These are phyloP conservation scores for Penicillium expansum DNA, from an alignment of 2,329 filamentous ascomycete genomes.

Conservation along the genomic window DNA sequence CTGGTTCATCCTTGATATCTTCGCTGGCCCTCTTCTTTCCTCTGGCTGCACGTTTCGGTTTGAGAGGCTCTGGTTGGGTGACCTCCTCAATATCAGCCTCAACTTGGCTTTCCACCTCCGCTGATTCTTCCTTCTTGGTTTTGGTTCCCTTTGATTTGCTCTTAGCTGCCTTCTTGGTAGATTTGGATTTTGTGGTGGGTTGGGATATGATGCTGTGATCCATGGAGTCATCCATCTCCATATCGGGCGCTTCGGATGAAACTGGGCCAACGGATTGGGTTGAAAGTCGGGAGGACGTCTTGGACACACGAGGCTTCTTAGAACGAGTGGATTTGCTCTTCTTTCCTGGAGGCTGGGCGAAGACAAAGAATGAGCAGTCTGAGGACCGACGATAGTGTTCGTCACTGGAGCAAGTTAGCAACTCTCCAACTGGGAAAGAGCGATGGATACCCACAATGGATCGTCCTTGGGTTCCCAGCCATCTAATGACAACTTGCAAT, in stretches of 20 bases:
- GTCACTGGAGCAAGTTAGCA: conserved; percentile 54
- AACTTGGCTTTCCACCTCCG: conserved; percentile 43
- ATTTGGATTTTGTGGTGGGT: conserved; percentile 52
- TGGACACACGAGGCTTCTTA: conserved; percentile 62
- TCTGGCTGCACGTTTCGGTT: conserved; percentile 36
- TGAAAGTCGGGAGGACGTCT: conserved; percentile 63
- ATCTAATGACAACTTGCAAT: conserved; percentile 85
- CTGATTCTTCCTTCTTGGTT: conserved; percentile 39
- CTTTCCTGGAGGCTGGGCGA: conserved; percentile 54
- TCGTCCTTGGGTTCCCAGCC: conserved; percentile 94
- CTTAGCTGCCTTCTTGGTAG: conserved; percentile 44
- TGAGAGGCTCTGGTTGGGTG: conserved; percentile 31
- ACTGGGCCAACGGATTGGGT: conserved; percentile 49
- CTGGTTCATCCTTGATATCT: conserved; percentile 42
- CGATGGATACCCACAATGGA: conserved; percentile 63
- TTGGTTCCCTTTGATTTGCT: conserved; percentile 37
- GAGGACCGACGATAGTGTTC: conserved; percentile 81
- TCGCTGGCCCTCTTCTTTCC: conserved; percentile 65
- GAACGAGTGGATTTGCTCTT: conserved; percentile 57
- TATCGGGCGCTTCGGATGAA: conserved; percentile 44
- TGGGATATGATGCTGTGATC: conserved; percentile 56
- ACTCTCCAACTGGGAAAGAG: conserved; percentile 12
- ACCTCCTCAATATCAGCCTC: conserved; percentile 31
- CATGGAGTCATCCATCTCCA: conserved; percentile 53
- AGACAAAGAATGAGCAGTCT: conserved; percentile 76